Conservation (phyloP, 106 monocot genomes). For the Platanthera guangdongensis region DNA sequence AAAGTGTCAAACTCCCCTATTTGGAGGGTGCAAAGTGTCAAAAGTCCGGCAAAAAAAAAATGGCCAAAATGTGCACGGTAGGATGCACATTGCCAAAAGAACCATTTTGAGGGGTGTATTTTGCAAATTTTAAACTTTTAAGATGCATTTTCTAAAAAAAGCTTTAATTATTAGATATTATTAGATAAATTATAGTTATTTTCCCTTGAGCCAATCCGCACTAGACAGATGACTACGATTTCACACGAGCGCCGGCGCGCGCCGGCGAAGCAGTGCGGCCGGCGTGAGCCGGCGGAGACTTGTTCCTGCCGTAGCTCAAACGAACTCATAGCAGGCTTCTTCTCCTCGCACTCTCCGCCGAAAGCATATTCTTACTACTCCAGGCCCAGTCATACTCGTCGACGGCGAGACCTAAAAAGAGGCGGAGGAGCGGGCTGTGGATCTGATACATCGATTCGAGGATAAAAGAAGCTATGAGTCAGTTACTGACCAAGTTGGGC, state of each 20-base stretch:
- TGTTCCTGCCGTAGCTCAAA: background rate
- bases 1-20: too few relatives aligned
- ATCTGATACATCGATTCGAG: background rate
- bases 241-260: background rate
- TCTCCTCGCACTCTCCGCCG: background rate
- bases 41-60: too few relatives aligned
- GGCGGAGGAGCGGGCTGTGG: background rate
- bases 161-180: too few relatives aligned
- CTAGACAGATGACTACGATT: too few relatives aligned
- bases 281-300: background rate
- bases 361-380: background rate
- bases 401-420: background rate
- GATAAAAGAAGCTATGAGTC: conserved; percentile 28
- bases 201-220: too few relatives aligned
- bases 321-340: background rate
- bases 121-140: too few relatives aligned
- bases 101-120: too few relatives aligned
- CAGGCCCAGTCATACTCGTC: background rate
- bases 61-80: too few relatives aligned
- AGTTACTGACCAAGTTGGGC: conserved; percentile 42
- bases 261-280: background rate
- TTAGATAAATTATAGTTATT: too few relatives aligned
- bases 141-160: too few relatives aligned
- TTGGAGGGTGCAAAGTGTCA: too few relatives aligned
- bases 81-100: too few relatives aligned